Percentiles rank a stretch among this genome's conserved stretches.
These are phyloP conservation scores for Triadica sebifera DNA, from an alignment of 345 rosid species.

Conservation along the genomic window DNA sequence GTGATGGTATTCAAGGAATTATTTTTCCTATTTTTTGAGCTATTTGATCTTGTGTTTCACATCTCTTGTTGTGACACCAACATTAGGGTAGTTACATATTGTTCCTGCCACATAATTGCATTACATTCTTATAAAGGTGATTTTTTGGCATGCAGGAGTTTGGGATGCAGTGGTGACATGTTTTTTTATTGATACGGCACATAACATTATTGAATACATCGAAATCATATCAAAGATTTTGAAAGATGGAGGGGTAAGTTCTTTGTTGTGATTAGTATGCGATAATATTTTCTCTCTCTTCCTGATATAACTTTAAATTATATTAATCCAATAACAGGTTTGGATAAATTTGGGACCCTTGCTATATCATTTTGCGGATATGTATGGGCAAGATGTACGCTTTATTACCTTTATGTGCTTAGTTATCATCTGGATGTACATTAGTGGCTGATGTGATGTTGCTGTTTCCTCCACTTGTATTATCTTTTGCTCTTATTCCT, in stretches of 20 bases:
- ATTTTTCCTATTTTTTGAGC: no score
- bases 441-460: background rate
- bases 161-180: slow-evolving; percentile 93
- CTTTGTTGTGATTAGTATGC: slow-evolving; percentile 17
- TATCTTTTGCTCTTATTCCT: background rate
- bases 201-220: slow-evolving; percentile 84
- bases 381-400: slow-evolving; percentile 80
- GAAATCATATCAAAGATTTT: slow-evolving; percentile 88
- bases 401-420: slow-evolving; percentile 10
- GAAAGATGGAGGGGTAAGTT: slow-evolving; percentile 89
- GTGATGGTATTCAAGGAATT: background rate
- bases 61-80: slow-evolving; percentile 19
- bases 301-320: slow-evolving; percentile 18
- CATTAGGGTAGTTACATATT: no score
- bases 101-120: no score
- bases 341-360: slow-evolving; percentile 97
- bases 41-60: no score
- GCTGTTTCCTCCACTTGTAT: slow-evolving; percentile 8
- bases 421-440: background rate
- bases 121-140: background rate
- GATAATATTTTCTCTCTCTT: background rate
- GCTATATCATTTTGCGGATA: slow-evolving; percentile 90
- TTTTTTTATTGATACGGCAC: slow-evolving; percentile 95
- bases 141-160: slow-evolving; percentile 54
- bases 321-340: slow-evolving; percentile 46